A percentile compares a stretch with the other conserved stretches of the same genome.
Conservation (phyloP, 805 yeast genomes). For the Geotrichum ghanense region DNA sequence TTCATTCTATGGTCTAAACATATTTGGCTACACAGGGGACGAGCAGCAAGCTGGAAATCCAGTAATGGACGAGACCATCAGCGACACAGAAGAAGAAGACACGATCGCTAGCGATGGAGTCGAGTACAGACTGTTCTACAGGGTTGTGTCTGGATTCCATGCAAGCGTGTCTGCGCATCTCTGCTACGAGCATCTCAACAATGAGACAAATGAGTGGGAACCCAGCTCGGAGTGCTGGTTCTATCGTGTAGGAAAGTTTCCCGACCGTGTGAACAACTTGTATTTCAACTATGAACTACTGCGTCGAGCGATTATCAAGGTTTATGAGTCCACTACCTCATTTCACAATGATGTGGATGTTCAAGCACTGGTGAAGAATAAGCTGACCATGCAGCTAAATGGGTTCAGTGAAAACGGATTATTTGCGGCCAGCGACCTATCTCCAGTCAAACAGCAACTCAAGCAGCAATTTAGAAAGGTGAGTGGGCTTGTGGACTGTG, state of each 20-base stretch:
- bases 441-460: slow-evolving; percentile 68
- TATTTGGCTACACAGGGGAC: slow-evolving; percentile 44
- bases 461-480: slow-evolving; percentile 78
- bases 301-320: slow-evolving; percentile 66
- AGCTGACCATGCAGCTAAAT: slow-evolving; percentile 1
- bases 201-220: slow-evolving; percentile 65
- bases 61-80: not conserved
- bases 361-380: not conserved
- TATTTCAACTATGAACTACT: slow-evolving; percentile 89
- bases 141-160: slow-evolving; percentile 86
- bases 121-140: slow-evolving; percentile 81
- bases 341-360: not conserved
- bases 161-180: slow-evolving; percentile 91
- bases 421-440: slow-evolving; percentile 29
- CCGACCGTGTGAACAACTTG: slow-evolving; percentile 79
- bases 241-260: slow-evolving; percentile 80
- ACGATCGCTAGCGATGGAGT: slow-evolving; percentile 45
- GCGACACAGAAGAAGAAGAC: not conserved
- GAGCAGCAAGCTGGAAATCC: slow-evolving; percentile 1
- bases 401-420: slow-evolving; percentile 41
- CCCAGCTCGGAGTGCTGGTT: slow-evolving; percentile 76
- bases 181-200: slow-evolving; percentile 67
- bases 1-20: slow-evolving; percentile 83
- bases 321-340: too few relatives aligned
- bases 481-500: slow-evolving; percentile 93